A percentile compares a stretch with the other conserved stretches of the same genome.
Conservation (phyloP, 208 protist species). For the Acanthamoeba quina region DNA sequence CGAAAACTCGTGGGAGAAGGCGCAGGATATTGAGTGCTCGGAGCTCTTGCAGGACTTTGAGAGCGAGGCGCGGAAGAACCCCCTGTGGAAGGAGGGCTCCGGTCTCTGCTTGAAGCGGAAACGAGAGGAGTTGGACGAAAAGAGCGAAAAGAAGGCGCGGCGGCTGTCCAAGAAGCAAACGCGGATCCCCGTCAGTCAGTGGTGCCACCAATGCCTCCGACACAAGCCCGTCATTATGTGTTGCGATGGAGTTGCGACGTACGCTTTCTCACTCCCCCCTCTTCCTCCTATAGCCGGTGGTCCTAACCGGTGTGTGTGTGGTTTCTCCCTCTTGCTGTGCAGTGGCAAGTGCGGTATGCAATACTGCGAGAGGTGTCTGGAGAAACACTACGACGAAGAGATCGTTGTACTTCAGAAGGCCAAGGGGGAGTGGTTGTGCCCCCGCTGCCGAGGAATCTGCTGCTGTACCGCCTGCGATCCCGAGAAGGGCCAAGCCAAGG, state of each 20-base stretch:
- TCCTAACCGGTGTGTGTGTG: neutral
- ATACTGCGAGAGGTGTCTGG: conserved; percentile 63
- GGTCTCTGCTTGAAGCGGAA: conserved; percentile 16
- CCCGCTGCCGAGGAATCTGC: conserved; percentile 28
- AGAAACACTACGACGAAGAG: conserved; percentile 68
- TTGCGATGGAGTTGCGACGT: conserved; percentile 38
- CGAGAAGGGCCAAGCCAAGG: conserved; percentile 13
- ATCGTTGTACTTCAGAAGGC: conserved; percentile 60
- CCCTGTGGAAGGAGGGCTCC: conserved; percentile 59
- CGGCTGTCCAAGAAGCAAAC: conserved; percentile 46
- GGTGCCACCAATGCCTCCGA: conserved; percentile 59
- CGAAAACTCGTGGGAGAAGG: conserved; percentile 70
- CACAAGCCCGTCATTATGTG: conserved; percentile 66
- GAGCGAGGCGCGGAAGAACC: conserved; percentile 52
- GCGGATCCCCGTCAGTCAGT: conserved; percentile 39
- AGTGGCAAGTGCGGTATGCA: conserved; percentile 45
- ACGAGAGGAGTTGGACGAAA: conserved; percentile 38
- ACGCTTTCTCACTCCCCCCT: neutral
- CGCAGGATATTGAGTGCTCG: conserved; percentile 40
- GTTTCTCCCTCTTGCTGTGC: neutral
- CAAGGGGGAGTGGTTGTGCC: conserved; percentile 60
- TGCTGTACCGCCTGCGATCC: conserved; percentile 25
- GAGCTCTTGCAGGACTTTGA: conserved; percentile 72
- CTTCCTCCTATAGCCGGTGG: too few species aligned
- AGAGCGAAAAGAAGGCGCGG: conserved; percentile 60